Conservation (phyloP, 768 basidiomycete genomes). For the Tremella mesenterica region DNA sequence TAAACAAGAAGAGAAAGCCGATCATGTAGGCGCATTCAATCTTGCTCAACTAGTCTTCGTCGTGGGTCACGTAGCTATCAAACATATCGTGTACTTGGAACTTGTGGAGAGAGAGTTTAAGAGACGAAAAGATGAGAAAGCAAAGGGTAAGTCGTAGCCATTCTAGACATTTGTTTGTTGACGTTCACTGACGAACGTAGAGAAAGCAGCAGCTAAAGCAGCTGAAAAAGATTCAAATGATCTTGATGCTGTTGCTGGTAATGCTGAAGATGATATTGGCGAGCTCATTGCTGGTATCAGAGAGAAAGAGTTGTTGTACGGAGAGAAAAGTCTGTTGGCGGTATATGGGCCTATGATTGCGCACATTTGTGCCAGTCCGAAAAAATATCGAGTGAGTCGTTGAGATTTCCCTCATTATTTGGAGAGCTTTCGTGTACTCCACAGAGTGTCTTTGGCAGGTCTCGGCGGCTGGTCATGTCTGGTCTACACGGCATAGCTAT, state of each 20-base stretch:
- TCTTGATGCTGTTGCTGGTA: slow-evolving; percentile 92
- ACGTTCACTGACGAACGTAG: slow-evolving; percentile 34
- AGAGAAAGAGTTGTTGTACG: slow-evolving; percentile 80
- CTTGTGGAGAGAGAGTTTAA: slow-evolving; percentile 94
- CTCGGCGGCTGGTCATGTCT: too few relatives aligned
- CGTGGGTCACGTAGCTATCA: slow-evolving; percentile 93
- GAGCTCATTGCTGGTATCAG: slow-evolving; percentile 75
- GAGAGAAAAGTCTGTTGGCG: slow-evolving; percentile 67
- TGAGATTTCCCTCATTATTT: too few relatives aligned
- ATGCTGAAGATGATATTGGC: slow-evolving; percentile 96
- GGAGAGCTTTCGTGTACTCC: too few relatives aligned
- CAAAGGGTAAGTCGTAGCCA: slow-evolving; percentile 51
- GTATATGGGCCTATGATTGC: slow-evolving; percentile 84
- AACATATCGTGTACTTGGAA: slow-evolving; percentile 93
- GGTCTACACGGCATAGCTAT: too few relatives aligned
- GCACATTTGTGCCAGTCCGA: slow-evolving; percentile 80
- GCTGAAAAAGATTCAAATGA: slow-evolving; percentile 58
- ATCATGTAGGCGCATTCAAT: slow-evolving; percentile 66
- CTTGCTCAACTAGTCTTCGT: slow-evolving; percentile 90
- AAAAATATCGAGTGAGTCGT: slow-evolving; percentile 74
- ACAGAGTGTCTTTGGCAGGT: too few relatives aligned
- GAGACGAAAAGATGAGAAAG: slow-evolving; percentile 82
- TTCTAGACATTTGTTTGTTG: background rate
- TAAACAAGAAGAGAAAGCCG: slow-evolving; percentile 4
- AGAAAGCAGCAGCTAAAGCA: slow-evolving; percentile 51